Base-by-base conservation (phyloP, 2,329 filamentous ascomycete genomes). In the Fusarium proliferatum region DNA sequence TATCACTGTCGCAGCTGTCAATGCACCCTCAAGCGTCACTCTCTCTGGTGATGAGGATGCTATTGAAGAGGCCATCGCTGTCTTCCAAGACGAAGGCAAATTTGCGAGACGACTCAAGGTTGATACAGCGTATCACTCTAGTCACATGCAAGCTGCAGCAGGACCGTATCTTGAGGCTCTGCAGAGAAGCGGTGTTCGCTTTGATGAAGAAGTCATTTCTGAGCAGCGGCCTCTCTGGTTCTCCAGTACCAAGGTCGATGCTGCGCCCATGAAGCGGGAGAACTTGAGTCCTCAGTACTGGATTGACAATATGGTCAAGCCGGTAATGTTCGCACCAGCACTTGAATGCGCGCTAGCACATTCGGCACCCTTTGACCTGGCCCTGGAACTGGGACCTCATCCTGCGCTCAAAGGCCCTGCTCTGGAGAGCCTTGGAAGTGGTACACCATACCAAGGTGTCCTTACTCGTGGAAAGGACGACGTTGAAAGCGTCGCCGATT, bases 11-110 rank as follows among this genome's bases (percentile, higher is more conserved):
- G 61, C 64, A 11, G 64, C 64, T 30, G 23, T 41, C 9, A 67
- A 67, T 30, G 39, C 45, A 5, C 26, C 42, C 6, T 39, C 30
- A 0, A 67, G 64, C 12, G 38, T 67, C 4, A 65, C 64, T 0
- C 52, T 67, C 2, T 67, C 64, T 1, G 64, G 61, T 4, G 64
- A 67, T 2, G 30, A 49, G 9, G 64, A 9, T 88, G 88, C 77
- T 82, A 83, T 71, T 9, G 16, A 36, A 26, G 51, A 73, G 39
- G 53, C 61, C 11, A 42, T 55, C 5, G 36, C 42, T n/a, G 43
- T 62, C 21, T 64, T 64, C 23, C 36, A 64, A 19, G 62, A 64
- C 6, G 62, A 64, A 19, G 33, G 39, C 6, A 64, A 63, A 2
- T 64, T 64, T 36, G 62, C 58, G 3, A 42, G 64, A 17, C 38